Evolutionary conservation across 257 asterid genomes (phyloP).

Genomic region (Cinchona pubescens): DNA sequence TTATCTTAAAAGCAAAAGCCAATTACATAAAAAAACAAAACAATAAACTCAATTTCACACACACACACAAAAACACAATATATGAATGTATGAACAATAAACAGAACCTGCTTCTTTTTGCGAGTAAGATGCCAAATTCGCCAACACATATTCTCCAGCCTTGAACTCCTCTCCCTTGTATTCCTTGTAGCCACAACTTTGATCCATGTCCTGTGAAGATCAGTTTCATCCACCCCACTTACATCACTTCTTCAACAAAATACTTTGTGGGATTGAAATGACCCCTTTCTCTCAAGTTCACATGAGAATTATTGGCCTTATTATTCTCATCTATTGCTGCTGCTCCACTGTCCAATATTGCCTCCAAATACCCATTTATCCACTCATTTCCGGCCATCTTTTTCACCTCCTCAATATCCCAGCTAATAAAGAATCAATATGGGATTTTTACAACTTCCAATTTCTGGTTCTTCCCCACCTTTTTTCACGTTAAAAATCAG

Average conservation of each 20-base stretch:
- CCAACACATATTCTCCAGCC: constrained; percentile 94
- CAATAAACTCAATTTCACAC: background rate
- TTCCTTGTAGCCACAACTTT: constrained; percentile 77
- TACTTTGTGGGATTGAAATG: constrained; percentile 70
- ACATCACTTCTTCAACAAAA: constrained; percentile 85
- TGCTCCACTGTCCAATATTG: constrained; percentile 72
- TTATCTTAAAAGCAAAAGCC: no score
- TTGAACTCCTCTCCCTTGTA: constrained; percentile 61
- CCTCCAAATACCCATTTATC: constrained; percentile 91
- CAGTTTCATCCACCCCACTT: constrained; percentile 70
- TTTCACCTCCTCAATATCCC: background rate
- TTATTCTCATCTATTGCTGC: constrained; percentile 48
- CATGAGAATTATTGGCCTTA: constrained; percentile 23
- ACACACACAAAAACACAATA: background rate
- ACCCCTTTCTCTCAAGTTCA: constrained; percentile 36
- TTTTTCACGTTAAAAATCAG: background rate
- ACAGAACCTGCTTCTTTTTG: constrained; percentile 65
- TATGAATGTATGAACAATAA: background rate
- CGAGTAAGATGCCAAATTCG: constrained; percentile 89
- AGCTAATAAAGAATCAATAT: background rate
- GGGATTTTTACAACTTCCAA: no score
- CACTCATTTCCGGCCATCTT: constrained; percentile 86
- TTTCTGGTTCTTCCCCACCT: background rate
- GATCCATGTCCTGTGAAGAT: constrained; percentile 83
- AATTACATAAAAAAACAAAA: background rate